phyloP scores from a whole-genome alignment of 23 red algal genomes.

The Agarophyton chilense region DNA sequence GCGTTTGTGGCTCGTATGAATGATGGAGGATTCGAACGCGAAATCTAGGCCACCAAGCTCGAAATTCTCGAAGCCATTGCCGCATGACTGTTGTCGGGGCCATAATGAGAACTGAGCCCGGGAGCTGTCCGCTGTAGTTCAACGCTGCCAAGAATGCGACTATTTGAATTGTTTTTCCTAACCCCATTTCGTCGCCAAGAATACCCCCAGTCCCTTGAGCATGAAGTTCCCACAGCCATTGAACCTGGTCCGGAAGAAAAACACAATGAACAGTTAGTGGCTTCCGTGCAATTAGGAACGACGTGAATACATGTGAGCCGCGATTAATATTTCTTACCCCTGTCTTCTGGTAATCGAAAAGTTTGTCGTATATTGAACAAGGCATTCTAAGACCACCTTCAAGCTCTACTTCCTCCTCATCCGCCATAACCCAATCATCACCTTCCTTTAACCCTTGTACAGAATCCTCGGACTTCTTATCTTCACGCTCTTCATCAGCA shows the following conservation, averaged over 20 bases:
- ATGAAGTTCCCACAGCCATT: slow-evolving; percentile 96
- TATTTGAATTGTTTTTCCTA: slow-evolving; percentile 79
- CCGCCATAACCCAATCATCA: slow-evolving; percentile 30
- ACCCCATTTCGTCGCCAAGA: slow-evolving; percentile 96
- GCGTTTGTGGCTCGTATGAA: background rate
- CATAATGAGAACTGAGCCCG: slow-evolving; percentile 70
- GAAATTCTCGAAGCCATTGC: slow-evolving; percentile 95
- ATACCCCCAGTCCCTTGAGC: slow-evolving; percentile 89
- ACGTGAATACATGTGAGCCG: background rate
- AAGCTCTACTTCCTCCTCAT: slow-evolving; percentile 79
- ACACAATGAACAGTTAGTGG: background rate
- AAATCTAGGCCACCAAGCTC: slow-evolving; percentile 85
- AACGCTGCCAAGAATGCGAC: slow-evolving; percentile 92
- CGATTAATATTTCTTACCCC: slow-evolving; percentile 61
- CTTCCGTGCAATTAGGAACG: background rate
- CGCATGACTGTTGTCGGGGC: slow-evolving; percentile 88
- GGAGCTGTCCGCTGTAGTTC: slow-evolving; percentile 76
- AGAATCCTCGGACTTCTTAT: background rate
- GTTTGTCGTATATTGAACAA: slow-evolving; percentile 73
- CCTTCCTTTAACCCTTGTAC: background rate
- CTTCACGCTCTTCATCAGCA: slow-evolving; percentile 5
- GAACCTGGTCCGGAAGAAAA: slow-evolving; percentile 38
- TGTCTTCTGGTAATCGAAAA: slow-evolving; percentile 91
- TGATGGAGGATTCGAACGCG: slow-evolving; percentile 75
- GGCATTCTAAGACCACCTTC: slow-evolving; percentile 81